These are phyloP conservation scores for Rhizomucor miehei DNA, from an alignment of 371 early-diverging fungal species.

Conservation along the genomic window DNA sequence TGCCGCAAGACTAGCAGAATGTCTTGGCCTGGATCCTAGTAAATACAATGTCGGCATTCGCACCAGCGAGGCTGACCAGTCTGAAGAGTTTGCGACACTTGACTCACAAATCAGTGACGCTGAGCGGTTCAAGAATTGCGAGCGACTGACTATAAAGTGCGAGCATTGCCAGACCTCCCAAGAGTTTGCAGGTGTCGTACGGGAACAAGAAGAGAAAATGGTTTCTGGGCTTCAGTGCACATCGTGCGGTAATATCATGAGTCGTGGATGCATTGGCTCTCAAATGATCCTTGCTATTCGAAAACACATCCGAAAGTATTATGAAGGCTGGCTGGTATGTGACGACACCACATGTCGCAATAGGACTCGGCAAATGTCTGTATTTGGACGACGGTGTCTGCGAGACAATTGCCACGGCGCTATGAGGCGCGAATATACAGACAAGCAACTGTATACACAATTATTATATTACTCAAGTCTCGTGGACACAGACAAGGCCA, in stretches of 20 bases:
- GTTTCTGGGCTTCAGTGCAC: slow-evolving; percentile 55
- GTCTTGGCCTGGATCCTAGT: slow-evolving; percentile 71
- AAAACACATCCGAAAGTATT: slow-evolving; percentile 64
- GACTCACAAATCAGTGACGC: slow-evolving; percentile 81
- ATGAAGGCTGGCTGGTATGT: slow-evolving; percentile 71
- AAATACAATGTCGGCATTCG: slow-evolving; percentile 51
- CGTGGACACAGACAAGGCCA: slow-evolving; percentile 40
- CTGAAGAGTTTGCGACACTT: slow-evolving; percentile 65
- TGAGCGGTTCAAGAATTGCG: slow-evolving; percentile 80
- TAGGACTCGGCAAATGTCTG: slow-evolving; percentile 66
- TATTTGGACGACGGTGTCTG: slow-evolving; percentile 72
- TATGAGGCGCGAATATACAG: slow-evolving; percentile 56
- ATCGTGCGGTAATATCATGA: slow-evolving; percentile 51
- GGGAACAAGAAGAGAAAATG: slow-evolving; percentile 15
- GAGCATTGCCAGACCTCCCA: slow-evolving; percentile 52
- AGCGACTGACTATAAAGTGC: slow-evolving; percentile 63
- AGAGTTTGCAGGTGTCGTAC: slow-evolving; percentile 56
- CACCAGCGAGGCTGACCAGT: slow-evolving; percentile 32
- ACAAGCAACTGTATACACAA: slow-evolving; percentile 50
- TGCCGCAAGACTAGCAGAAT: slow-evolving; percentile 75
- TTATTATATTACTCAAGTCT: slow-evolving; percentile 39
- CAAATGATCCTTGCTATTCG: slow-evolving; percentile 72
- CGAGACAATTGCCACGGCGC: slow-evolving; percentile 66
- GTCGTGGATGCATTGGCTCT: slow-evolving; percentile 37
- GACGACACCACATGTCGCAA: slow-evolving; percentile 70